Base-by-base conservation (phyloP, 352 stramenopile genomes). In the Globisporangium radiosum region DNA sequence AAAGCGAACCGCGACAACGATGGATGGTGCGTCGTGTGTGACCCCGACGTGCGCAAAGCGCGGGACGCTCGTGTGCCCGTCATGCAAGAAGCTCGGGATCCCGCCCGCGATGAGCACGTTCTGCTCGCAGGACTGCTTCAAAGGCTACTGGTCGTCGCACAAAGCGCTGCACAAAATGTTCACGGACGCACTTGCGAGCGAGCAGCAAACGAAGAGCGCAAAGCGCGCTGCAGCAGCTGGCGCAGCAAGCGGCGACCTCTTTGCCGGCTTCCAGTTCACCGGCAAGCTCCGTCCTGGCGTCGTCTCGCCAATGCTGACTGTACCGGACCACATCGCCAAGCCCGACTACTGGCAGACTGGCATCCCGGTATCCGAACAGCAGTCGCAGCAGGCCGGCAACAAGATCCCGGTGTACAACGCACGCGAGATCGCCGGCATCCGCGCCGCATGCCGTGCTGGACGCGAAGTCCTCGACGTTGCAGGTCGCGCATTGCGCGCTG, bases 91-190 rank as follows among this genome's bases (percentile, higher is more conserved):
- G 71, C 69, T 97, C 36, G 85, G 83, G 45, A 83, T 97, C 45
- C 90, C 88, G 19, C 57, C 79, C 17, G 75, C 79, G 59, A 90
- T 90, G 73, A 92, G 81, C 73, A 87, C 73, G 39, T 98, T 98
- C 74, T 98, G 92, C 78, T 86, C 76, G 52, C 94, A 99, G 78
- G 72, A 90, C 14, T 99, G 97, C 71, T 99, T 99, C 74, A 98
- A 98, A 73, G 67, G 66, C 39, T 96, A 98, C 74, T 99, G 97
- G 84, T 68, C 71, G 15, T 72, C 81, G 48, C 96, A 99, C 82
- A 99, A 99, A 73, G 74, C 84, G 66, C 78, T 98, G 50, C 97
- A 99, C 84, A 95, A 94, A 60, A 85, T 98, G 60, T 95, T 96
- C 54, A 95, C 97, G 59, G 72, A 97, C 63, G 89, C 91, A 52